Conservation (phyloP, 2,329 filamentous ascomycete genomes). For the Fusarium caatingaense region DNA sequence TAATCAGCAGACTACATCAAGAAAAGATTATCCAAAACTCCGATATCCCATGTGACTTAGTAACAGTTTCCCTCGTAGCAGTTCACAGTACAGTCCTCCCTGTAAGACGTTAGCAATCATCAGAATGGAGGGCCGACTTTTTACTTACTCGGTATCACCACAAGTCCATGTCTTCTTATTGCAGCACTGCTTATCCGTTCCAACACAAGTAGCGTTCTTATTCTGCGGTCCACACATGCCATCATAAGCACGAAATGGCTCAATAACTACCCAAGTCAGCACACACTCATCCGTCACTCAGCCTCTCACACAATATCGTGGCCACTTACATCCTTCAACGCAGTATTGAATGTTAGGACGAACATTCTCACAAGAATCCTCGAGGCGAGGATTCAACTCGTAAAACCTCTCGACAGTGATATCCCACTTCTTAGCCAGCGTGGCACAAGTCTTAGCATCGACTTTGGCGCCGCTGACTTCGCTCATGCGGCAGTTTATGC, state of each 20-base stretch:
- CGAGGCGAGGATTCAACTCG: conserved; percentile 11
- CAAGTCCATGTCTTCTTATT: conserved; percentile 31
- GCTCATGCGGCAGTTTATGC: conserved; percentile 8
- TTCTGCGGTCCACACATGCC: conserved; percentile 13
- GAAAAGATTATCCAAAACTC: neutral
- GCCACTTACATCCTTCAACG: conserved; percentile 15
- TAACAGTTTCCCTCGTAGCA: conserved; percentile 14
- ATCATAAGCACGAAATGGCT: conserved; percentile 3
- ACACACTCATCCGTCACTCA: no score
- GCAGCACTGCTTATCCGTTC: conserved; percentile 21
- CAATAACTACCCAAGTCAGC: neutral
- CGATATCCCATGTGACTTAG: neutral
- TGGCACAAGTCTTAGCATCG: neutral
- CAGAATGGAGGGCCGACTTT: no score
- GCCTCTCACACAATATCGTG: no score
- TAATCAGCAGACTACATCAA: neutral
- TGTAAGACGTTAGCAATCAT: neutral
- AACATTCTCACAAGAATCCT: conserved; percentile 2
- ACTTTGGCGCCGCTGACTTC: neutral
- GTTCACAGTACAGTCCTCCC: conserved; percentile 10
- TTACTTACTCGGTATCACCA: conserved; percentile 14
- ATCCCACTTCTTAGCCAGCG: neutral
- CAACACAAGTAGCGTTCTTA: conserved; percentile 20
- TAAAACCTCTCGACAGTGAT: conserved; percentile 4
- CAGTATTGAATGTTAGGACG: conserved; percentile 16